Evolutionary conservation across 2,329 filamentous ascomycete genomes (phyloP).

Genomic region (Corynespora cassiicola): DNA sequence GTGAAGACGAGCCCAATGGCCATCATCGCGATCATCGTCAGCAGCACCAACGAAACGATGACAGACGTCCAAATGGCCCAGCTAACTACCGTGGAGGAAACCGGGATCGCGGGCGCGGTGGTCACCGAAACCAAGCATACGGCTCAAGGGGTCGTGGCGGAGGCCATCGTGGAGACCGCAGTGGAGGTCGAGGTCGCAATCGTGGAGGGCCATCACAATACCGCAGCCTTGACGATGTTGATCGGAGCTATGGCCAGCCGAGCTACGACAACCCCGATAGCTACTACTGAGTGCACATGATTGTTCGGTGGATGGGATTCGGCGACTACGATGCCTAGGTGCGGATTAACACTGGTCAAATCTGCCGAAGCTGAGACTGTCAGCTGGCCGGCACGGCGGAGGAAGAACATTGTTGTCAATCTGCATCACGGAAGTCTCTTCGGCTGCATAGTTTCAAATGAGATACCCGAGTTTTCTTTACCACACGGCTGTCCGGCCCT

Average conservation of each 20-base stretch:
- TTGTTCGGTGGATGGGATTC: too few species aligned
- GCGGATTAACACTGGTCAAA: too few species aligned
- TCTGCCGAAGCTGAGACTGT: too few species aligned
- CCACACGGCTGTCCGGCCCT: too few species aligned
- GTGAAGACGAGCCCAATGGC: constrained; percentile 55
- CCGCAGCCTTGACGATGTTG: constrained; percentile 53
- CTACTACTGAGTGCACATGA: constrained; percentile 43
- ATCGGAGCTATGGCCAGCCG: constrained; percentile 32
- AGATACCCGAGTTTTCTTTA: too few species aligned
- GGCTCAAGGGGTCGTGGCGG: constrained; percentile 45
- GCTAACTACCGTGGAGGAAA: constrained; percentile 40
- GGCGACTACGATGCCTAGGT: too few species aligned
- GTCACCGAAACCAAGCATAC: constrained; percentile 36
- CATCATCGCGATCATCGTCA: constrained; percentile 27
- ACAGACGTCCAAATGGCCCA: constrained; percentile 25
- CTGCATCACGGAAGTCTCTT: too few species aligned
- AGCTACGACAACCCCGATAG: constrained; percentile 40
- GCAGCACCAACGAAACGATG: constrained; percentile 30
- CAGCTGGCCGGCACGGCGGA: too few species aligned
- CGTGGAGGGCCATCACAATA: constrained; percentile 45
- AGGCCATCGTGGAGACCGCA: constrained; percentile 48
- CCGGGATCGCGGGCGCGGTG: constrained; percentile 37
- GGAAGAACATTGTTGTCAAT: too few species aligned
- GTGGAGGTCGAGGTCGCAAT: constrained; percentile 43
- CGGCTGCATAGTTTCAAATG: too few species aligned